Percentiles rank a stretch among this genome's conserved stretches.
These are phyloP conservation scores for Kandelia obovata DNA, from an alignment of 345 rosid species.

Conservation along the genomic window DNA sequence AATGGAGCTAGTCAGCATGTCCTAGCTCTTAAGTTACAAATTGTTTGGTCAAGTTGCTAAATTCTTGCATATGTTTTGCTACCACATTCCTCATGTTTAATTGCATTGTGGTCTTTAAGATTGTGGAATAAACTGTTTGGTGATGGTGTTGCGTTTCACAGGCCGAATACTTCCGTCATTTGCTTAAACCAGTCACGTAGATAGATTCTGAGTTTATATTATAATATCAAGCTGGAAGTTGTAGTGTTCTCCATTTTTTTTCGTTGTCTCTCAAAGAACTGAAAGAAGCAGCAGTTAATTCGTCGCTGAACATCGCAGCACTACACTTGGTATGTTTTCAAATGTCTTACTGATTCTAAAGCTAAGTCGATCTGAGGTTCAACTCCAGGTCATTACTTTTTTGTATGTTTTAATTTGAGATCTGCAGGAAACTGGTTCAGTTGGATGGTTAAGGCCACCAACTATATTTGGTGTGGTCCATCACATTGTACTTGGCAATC, in stretches of 20 bases:
- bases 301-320: constrained; percentile 27
- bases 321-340: constrained; percentile 40
- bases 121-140: constrained; percentile 2
- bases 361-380: neutral
- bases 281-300: constrained; percentile 38
- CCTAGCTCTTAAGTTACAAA: neutral
- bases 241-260: constrained; percentile 34
- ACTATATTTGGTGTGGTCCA: constrained; percentile 19
- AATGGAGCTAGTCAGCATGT: constrained; percentile 2
- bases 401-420: neutral
- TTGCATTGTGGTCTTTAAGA: neutral
- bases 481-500: constrained; percentile 35
- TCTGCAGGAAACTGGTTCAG: constrained; percentile 31
- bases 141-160: constrained; percentile 37
- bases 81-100: neutral
- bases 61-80: neutral
- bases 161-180: constrained; percentile 91
- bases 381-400: neutral
- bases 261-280: constrained; percentile 37
- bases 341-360: constrained; percentile 5
- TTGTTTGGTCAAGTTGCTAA: neutral
- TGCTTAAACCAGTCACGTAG: constrained; percentile 92
- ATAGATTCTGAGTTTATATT: constrained; percentile 19
- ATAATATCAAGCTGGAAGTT: constrained; percentile 40
- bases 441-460: constrained; percentile 39